Evolutionary conservation across 371 early-diverging fungal species (phyloP).

Genomic region (Cokeromyces recurvatus): DNA sequence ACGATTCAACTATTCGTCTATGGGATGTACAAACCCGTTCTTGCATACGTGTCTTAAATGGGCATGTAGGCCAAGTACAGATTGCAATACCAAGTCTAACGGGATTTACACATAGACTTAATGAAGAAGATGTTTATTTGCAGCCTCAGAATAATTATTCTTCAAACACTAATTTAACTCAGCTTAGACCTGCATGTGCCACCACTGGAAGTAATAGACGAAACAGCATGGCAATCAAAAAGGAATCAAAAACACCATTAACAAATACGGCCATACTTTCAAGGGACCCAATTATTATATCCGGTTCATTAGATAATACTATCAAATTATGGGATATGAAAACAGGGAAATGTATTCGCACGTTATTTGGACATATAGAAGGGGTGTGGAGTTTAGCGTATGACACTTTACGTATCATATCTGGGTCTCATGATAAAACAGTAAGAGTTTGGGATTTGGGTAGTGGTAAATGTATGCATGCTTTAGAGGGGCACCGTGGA

Average conservation of each 20-base stretch:
- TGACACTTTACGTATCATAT: conserved; percentile 87
- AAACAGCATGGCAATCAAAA: background rate
- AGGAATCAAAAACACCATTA: background rate
- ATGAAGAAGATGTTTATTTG: conserved; percentile 1
- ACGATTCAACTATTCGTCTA: conserved; percentile 74
- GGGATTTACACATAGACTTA: conserved; percentile 40
- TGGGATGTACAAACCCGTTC: conserved; percentile 78
- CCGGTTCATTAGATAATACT: conserved; percentile 87
- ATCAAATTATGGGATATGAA: conserved; percentile 83
- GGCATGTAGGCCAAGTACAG: conserved; percentile 83
- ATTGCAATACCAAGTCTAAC: conserved; percentile 43
- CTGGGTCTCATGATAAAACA: conserved; percentile 84
- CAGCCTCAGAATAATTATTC: background rate
- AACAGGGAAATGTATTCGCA: conserved; percentile 75
- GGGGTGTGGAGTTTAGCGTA: conserved; percentile 89
- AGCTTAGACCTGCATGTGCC: conserved; percentile 3
- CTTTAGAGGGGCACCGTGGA: conserved; percentile 61
- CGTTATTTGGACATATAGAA: conserved; percentile 87
- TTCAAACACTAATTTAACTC: background rate
- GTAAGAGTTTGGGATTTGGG: conserved; percentile 96
- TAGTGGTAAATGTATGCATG: conserved; percentile 75
- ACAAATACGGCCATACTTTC: background rate
- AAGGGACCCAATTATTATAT: conserved; percentile 63
- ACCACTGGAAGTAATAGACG: background rate
- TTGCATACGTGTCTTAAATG: conserved; percentile 67